A percentile compares a stretch with the other conserved stretches of the same genome.
phyloP scores from a whole-genome alignment of 345 rosid species.

The Lepidium sativum region DNA sequence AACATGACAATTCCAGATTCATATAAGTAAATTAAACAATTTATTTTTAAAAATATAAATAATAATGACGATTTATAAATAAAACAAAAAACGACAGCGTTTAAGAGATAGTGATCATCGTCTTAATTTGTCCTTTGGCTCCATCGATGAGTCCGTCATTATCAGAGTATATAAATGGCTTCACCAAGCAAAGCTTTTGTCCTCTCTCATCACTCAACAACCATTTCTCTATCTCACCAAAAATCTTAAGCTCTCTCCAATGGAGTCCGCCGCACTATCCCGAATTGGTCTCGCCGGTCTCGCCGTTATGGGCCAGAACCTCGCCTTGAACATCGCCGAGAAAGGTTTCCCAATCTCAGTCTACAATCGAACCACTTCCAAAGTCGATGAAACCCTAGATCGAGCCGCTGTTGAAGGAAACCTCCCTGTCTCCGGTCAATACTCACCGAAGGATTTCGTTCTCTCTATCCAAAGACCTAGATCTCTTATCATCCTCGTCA shows the following conservation, averaged over 20 bases:
- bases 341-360: constrained; percentile 95
- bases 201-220: constrained; percentile 1
- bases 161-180: constrained; percentile 11
- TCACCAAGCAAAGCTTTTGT: not conserved
- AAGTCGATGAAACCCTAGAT: constrained; percentile 77
- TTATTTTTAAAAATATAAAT: not conserved
- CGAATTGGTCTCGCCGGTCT: constrained; percentile 89
- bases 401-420: constrained; percentile 66
- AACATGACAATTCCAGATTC: no score
- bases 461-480: constrained; percentile 81
- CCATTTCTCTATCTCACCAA: not conserved
- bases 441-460: constrained; percentile 76
- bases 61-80: not conserved
- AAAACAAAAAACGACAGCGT: constrained; percentile 16
- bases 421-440: constrained; percentile 69
- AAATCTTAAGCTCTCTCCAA: not conserved
- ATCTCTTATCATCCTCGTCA: constrained; percentile 91
- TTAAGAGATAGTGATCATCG: constrained; percentile 25
- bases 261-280: constrained; percentile 65
- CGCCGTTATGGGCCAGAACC: constrained; percentile 99
- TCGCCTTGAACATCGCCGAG: constrained; percentile 87
- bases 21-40: not conserved
- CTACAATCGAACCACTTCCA: constrained; percentile 81
- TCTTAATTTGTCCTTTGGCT: constrained; percentile 34
- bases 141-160: constrained; percentile 71